Base-by-base conservation (phyloP, 441 rosid genomes). In the Macaranga tanarius region DNA sequence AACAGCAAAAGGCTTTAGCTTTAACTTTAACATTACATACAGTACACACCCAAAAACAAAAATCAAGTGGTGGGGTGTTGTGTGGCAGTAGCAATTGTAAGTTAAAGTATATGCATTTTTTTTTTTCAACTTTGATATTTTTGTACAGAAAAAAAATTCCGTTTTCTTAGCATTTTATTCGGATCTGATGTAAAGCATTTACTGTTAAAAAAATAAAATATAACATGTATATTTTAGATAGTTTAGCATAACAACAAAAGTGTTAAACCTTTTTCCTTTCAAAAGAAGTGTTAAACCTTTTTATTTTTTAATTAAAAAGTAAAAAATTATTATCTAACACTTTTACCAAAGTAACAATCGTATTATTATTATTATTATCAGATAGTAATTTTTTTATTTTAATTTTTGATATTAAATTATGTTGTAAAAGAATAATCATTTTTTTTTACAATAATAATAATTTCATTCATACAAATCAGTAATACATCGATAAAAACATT, bases 211-310 rank as follows among this genome's bases (percentile, higher is more conserved):
- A n/a, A 31, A 31, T 31, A 31, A 31, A 31, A 31, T 31, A 31
- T 4, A 34, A 34, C 38, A 3, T 62, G 58, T 75, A 87, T 74
- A 62, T 73, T 86, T 79, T 83, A 60, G 60, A 79, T 80, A 71
- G 86, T 82, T 34, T 83, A 81, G 86, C 84, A 77, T 81, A 77
- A 83, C 78, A 84, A 85, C 85, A 84, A 76, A 81, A 82, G 82
- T 82, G 73, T 85, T 84, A 80, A 75, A 74, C 75, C 83, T 68
- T 45, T n/a, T n/a, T n/a, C n/a, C n/a, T n/a, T n/a, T n/a, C n/a
- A n/a, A n/a, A n/a, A n/a, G n/a, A n/a, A n/a, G n/a, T n/a, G n/a
- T n/a, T n/a, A n/a, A n/a, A n/a, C n/a, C n/a, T n/a, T 48, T 16
- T 48, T 60, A 15, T 15, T 60, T 34, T 5, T 11, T 23, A 10